Percentiles rank a stretch among this genome's conserved stretches.
Conservation (phyloP, 2,329 filamentous ascomycete species). For the Aspergillus bombycis region DNA sequence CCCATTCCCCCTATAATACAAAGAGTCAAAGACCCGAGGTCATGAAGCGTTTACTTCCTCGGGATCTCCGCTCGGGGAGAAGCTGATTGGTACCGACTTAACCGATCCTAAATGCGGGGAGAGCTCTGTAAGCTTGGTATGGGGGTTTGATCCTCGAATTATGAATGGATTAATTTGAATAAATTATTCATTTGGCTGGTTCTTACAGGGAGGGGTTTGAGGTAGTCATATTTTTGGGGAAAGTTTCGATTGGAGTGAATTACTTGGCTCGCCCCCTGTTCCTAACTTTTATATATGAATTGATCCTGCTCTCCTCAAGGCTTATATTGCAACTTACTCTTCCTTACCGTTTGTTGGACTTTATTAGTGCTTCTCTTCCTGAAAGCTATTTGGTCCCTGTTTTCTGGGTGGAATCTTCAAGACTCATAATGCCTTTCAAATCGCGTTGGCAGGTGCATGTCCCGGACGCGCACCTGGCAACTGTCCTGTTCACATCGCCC, state of each 20-base stretch:
- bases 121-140: background rate
- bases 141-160: background rate
- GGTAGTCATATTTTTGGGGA: background rate
- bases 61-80: background rate
- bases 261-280: background rate
- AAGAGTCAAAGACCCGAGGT: background rate
- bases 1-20: background rate
- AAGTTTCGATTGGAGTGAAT: background rate
- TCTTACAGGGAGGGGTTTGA: background rate
- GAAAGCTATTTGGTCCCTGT: background rate
- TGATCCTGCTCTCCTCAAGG: background rate
- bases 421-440: slow-evolving; percentile 53
- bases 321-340: background rate
- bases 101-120: background rate
- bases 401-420: background rate
- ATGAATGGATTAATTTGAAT: background rate
- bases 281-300: background rate
- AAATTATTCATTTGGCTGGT: background rate
- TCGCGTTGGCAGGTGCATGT: slow-evolving; percentile 53
- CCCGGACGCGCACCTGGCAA: slow-evolving; percentile 45
- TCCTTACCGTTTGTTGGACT: background rate
- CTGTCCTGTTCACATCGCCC: slow-evolving; percentile 55
- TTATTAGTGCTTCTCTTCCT: background rate
- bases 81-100: background rate
- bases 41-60: background rate